These are phyloP conservation scores for Rhodotorula sp. DNA, from an alignment of 1,284 basidiomycete species.

Conservation along the genomic window DNA sequence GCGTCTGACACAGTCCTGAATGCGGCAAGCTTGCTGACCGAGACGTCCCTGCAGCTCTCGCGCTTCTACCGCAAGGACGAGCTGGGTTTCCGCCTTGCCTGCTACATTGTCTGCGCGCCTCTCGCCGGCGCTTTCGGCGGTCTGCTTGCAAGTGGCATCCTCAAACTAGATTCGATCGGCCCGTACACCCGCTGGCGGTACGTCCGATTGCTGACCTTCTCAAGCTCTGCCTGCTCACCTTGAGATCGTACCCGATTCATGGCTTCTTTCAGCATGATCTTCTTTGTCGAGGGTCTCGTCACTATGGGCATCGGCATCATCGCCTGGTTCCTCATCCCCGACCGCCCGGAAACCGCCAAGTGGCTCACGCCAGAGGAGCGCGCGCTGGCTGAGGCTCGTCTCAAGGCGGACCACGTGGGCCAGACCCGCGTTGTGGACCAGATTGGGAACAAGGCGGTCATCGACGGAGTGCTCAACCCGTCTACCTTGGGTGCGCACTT, in stretches of 20 bases:
- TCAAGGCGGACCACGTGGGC: constrained; percentile 52
- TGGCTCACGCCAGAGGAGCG: constrained; percentile 51
- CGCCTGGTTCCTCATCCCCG: constrained; percentile 49
- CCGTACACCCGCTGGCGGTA: constrained; percentile 35
- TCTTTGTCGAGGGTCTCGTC: constrained; percentile 50
- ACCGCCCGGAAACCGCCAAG: constrained; percentile 48
- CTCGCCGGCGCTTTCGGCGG: constrained; percentile 48
- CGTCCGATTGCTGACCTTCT: no score
- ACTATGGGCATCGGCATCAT: constrained; percentile 49
- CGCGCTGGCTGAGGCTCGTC: constrained; percentile 41
- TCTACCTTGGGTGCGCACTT: constrained; percentile 24
- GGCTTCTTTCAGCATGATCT: constrained; percentile 34
- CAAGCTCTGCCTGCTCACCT: no score
- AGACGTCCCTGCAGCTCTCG: constrained; percentile 47
- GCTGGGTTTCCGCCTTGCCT: constrained; percentile 46
- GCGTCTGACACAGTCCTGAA: no score
- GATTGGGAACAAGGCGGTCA: constrained; percentile 41
- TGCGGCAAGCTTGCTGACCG: constrained; percentile 25
- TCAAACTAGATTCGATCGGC: constrained; percentile 39
- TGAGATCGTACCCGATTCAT: no score
- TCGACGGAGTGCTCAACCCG: constrained; percentile 42
- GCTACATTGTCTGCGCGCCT: constrained; percentile 38
- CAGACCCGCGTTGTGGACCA: constrained; percentile 47
- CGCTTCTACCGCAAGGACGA: constrained; percentile 46
- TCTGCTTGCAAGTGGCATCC: constrained; percentile 37